Conservation (phyloP, 1,284 basidiomycete species). For the Puccinia novopanici region DNA sequence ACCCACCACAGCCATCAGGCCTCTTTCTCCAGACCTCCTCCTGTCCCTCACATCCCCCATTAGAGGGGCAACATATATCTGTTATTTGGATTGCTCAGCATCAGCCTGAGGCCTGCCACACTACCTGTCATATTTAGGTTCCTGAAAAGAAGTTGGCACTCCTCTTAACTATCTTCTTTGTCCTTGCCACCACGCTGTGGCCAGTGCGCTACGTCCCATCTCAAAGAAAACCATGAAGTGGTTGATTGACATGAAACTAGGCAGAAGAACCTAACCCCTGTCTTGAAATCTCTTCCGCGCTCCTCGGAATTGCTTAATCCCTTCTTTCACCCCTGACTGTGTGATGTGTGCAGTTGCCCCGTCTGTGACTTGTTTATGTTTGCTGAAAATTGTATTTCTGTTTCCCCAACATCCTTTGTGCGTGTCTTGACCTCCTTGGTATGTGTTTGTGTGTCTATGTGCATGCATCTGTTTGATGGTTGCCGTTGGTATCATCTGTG, state of each 20-base stretch:
- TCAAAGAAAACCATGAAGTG: background rate
- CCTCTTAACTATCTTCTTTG: background rate
- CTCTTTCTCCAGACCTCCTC: background rate
- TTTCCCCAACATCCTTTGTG: slow-evolving; percentile 13
- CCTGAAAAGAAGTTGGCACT: background rate
- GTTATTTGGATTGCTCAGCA: background rate
- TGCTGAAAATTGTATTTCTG: slow-evolving; percentile 25
- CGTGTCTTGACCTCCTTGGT: background rate
- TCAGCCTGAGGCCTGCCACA: background rate
- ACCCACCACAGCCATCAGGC: background rate
- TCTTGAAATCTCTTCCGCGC: background rate
- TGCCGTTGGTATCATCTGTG: slow-evolving; percentile 9
- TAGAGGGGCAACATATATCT: background rate
- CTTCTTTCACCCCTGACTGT: background rate
- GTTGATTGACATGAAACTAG: background rate
- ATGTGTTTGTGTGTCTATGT: background rate
- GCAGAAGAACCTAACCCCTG: slow-evolving; percentile 5
- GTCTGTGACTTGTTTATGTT: slow-evolving; percentile 5
- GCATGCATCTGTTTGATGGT: slow-evolving; percentile 13
- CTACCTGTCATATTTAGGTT: background rate
- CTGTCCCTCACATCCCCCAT: background rate
- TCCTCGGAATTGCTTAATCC: background rate
- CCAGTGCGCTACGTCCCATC: background rate
- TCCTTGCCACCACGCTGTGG: background rate
- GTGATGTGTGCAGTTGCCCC: slow-evolving; percentile 23